A percentile compares a stretch with the other conserved stretches of the same genome.
These are phyloP conservation scores for Trichoderma orchidacearum DNA, from an alignment of 495 filamentous ascomycete genomes.

Conservation along the genomic window DNA sequence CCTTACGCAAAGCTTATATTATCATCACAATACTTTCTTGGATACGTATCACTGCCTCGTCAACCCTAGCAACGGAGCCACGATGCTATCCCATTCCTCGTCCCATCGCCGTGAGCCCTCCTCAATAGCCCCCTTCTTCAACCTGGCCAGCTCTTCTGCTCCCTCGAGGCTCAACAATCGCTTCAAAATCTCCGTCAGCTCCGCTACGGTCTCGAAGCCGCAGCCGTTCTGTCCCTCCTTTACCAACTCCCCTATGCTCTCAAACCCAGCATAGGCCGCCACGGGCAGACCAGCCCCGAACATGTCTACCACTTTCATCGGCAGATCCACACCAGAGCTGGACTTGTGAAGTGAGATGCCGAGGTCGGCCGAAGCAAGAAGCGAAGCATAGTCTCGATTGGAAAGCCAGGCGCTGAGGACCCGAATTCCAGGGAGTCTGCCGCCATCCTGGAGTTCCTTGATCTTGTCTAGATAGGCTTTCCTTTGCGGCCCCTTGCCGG, in stretches of 20 bases:
- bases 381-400: constrained; percentile 66
- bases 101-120: constrained; percentile 80
- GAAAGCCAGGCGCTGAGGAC: constrained; percentile 74
- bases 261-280: constrained; percentile 66
- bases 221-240: constrained; percentile 72
- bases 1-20: too few relatives aligned
- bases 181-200: constrained; percentile 44
- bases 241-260: constrained; percentile 78
- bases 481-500: constrained; percentile 81
- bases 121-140: constrained; percentile 60
- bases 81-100: constrained; percentile 80
- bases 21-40: too few relatives aligned
- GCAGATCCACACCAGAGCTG: constrained; percentile 86
- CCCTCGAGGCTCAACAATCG: constrained; percentile 43
- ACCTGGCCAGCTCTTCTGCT: constrained; percentile 33
- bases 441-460: constrained; percentile 36
- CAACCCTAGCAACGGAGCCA: constrained; percentile 57
- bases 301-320: constrained; percentile 99
- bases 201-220: constrained; percentile 56
- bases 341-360: constrained; percentile 87
- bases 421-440: constrained; percentile 49
- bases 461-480: constrained; percentile 59
- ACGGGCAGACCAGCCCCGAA: constrained; percentile 90
- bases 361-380: constrained; percentile 80
- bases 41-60: neutral